These are phyloP conservation scores for Microsporum ferrugineum DNA, from an alignment of 2,329 filamentous ascomycete genomes.

Conservation along the genomic window DNA sequence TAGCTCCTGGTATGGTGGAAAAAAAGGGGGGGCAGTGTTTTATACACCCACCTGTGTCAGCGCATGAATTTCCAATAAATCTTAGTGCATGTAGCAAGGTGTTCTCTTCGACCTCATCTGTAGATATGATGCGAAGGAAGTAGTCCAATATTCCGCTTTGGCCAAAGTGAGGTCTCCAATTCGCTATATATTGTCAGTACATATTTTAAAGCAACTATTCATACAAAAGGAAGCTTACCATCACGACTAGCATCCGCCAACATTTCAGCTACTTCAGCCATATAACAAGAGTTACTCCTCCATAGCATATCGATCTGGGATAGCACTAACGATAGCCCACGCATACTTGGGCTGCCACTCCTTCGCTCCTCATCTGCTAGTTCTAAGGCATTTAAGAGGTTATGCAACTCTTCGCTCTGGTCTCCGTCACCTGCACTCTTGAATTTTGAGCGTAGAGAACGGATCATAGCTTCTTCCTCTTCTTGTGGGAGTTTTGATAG, in stretches of 20 bases:
- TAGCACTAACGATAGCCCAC: constrained; percentile 21
- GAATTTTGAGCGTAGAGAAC: constrained; percentile 24
- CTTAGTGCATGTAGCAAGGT: constrained; percentile 33
- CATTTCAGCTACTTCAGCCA: constrained; percentile 28
- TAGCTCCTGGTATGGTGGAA: background rate
- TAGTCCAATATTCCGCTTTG: constrained; percentile 32
- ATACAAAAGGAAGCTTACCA: constrained; percentile 23
- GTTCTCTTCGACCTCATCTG: constrained; percentile 19
- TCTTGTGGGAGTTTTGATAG: constrained; percentile 15
- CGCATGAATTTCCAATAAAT: constrained; percentile 36
- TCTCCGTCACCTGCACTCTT: constrained; percentile 18
- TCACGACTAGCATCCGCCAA: constrained; percentile 35
- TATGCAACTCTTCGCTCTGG: constrained; percentile 19
- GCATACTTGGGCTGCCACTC: constrained; percentile 16
- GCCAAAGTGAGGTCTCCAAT: constrained; percentile 31
- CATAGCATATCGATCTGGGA: constrained; percentile 27
- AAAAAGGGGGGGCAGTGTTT: background rate
- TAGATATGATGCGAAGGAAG: constrained; percentile 30
- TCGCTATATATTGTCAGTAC: constrained; percentile 20
- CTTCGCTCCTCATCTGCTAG: constrained; percentile 19
- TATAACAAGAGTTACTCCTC: constrained; percentile 25
- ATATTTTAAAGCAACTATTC: background rate
- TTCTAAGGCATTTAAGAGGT: constrained; percentile 23
- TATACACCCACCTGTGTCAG: constrained; percentile 30
- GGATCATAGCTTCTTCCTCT: constrained; percentile 27